Evolutionary conservation across 768 basidiomycete species (phyloP).

Genomic region (Sporobolomyces phaffii): DNA sequence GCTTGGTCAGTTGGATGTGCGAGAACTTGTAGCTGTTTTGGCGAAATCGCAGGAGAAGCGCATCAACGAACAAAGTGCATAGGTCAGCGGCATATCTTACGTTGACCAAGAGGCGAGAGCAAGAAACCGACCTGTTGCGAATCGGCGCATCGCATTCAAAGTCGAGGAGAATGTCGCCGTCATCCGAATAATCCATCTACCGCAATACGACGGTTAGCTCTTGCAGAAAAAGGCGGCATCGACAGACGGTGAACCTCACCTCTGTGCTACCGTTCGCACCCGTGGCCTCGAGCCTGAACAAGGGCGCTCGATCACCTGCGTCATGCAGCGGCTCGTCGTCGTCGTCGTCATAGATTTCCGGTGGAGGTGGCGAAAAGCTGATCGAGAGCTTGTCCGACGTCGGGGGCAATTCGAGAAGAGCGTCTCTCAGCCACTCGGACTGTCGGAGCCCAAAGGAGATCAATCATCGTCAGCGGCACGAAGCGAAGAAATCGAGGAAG

Average conservation of each 20-base stretch:
- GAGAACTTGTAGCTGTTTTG: slow-evolving; percentile 78
- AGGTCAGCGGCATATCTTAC: no score
- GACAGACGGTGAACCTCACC: slow-evolving; percentile 53
- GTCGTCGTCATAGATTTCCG: slow-evolving; percentile 11
- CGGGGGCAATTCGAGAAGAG: slow-evolving; percentile 81
- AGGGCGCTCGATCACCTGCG: slow-evolving; percentile 47
- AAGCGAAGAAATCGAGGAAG: not conserved
- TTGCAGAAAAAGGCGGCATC: not conserved
- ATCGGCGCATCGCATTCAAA: slow-evolving; percentile 71
- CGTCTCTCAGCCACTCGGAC: slow-evolving; percentile 91
- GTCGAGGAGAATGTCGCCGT: slow-evolving; percentile 79
- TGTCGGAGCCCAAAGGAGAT: slow-evolving; percentile 32
- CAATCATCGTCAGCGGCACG: no score
- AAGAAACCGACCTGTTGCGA: slow-evolving; percentile 59
- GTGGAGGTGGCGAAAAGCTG: slow-evolving; percentile 61
- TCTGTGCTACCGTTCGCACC: slow-evolving; percentile 82
- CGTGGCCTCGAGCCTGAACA: slow-evolving; percentile 71
- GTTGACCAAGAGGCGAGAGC: not conserved
- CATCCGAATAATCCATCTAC: slow-evolving; percentile 86
- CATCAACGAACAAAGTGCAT: not conserved
- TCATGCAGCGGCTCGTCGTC: not conserved
- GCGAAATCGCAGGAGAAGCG: no score
- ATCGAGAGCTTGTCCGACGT: slow-evolving; percentile 80
- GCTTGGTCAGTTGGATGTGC: slow-evolving; percentile 65
- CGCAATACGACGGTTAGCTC: not conserved